phyloP scores from a whole-genome alignment of 1,284 basidiomycete genomes.

The Moesziomyces sp. region DNA sequence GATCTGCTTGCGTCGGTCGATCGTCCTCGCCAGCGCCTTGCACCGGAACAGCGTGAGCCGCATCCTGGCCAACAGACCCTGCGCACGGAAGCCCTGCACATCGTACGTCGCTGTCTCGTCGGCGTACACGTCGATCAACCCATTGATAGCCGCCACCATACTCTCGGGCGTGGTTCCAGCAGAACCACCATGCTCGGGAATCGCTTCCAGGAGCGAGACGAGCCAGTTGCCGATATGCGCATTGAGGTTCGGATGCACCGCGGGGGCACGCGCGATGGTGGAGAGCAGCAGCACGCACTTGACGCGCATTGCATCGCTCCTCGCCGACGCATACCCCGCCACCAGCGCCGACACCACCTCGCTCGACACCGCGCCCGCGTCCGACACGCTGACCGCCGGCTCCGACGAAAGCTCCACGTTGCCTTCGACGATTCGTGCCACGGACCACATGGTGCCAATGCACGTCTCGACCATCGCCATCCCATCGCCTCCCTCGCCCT shows the following conservation, averaged over 20 bases:
- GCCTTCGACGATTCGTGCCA: slow-evolving; percentile 53
- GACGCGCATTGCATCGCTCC: slow-evolving; percentile 49
- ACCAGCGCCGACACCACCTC: slow-evolving; percentile 48
- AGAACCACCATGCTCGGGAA: slow-evolving; percentile 19
- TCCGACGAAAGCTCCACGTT: slow-evolving; percentile 21
- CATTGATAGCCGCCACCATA: slow-evolving; percentile 82
- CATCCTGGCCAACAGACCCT: slow-evolving; percentile 66
- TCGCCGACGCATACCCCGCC: slow-evolving; percentile 43
- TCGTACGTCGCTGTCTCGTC: slow-evolving; percentile 88
- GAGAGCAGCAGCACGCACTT: slow-evolving; percentile 54
- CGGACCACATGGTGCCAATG: slow-evolving; percentile 56
- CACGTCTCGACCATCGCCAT: slow-evolving; percentile 55
- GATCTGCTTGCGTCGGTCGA: slow-evolving; percentile 71
- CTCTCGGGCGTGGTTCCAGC: slow-evolving; percentile 74
- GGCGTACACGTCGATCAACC: slow-evolving; percentile 91
- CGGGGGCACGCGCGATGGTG: slow-evolving; percentile 37
- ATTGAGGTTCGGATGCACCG: slow-evolving; percentile 16
- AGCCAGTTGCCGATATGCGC: slow-evolving; percentile 40
- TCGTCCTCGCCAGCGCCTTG: slow-evolving; percentile 26
- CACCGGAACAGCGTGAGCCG: slow-evolving; percentile 28
- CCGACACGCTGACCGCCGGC: slow-evolving; percentile 2
- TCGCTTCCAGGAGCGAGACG: slow-evolving; percentile 37
- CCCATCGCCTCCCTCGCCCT: slow-evolving; percentile 42
- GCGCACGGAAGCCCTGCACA: slow-evolving; percentile 74
- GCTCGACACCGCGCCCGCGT: background rate